A percentile compares a stretch with the other conserved stretches of the same genome.
Conservation (phyloP, 768 basidiomycete genomes). For the Hypsizygus marmoreus region DNA sequence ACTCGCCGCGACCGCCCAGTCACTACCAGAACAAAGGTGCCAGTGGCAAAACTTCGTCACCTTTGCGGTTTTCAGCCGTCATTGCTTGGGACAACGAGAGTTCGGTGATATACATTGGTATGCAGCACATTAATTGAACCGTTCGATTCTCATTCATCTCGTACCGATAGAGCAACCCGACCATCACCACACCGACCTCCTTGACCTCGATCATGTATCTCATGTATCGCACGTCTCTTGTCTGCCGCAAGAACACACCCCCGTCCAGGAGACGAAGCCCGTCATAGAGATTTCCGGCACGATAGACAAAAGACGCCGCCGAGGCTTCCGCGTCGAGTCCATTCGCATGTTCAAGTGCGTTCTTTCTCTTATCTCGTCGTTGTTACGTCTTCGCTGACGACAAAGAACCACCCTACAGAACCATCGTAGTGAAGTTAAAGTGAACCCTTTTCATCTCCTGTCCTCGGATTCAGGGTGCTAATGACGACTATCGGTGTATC, state of each 20-base stretch:
- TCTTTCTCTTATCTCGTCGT: constrained; percentile 2
- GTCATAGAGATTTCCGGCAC: constrained; percentile 12
- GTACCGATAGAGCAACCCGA: constrained; percentile 14
- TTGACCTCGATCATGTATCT: constrained; percentile 6
- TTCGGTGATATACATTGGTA: constrained; percentile 32
- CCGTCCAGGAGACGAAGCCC: constrained; percentile 6
- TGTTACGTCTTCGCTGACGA: constrained; percentile 8
- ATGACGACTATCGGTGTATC: too few relatives aligned
- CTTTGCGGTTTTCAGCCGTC: constrained; percentile 34
- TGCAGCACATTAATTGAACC: constrained; percentile 3
- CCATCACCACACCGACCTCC: constrained; percentile 11
- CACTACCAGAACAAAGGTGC: constrained; percentile 16
- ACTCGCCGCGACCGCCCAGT: constrained; percentile 14
- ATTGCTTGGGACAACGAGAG: constrained; percentile 36
- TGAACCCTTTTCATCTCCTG: constrained; percentile 5
- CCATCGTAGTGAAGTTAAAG: constrained; percentile 21
- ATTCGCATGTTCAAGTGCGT: constrained; percentile 20
- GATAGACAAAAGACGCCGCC: constrained; percentile 15
- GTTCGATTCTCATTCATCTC: neutral
- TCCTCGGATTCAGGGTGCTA: too few relatives aligned
- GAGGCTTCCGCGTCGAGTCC: constrained; percentile 17
- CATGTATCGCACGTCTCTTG: constrained; percentile 4
- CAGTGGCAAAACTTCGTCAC: constrained; percentile 31
- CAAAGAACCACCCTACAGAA: constrained; percentile 7
- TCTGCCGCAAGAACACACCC: constrained; percentile 5